phyloP scores from a whole-genome alignment of 2,329 filamentous ascomycete genomes.

The Microthyrium microscopicum region DNA sequence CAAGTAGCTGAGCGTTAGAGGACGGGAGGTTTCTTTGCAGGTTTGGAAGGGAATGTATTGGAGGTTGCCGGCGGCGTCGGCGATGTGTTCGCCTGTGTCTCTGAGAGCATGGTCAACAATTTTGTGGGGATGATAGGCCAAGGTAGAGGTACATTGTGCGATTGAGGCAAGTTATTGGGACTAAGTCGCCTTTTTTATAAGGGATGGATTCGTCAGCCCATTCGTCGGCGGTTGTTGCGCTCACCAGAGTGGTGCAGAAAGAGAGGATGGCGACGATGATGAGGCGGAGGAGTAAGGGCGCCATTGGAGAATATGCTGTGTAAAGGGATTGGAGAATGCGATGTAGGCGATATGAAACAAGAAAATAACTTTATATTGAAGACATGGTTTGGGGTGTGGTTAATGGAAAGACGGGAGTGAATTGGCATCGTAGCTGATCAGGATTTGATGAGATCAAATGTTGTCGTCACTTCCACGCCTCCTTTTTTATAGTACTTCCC shows the following conservation, averaged over 20 bases:
- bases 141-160: constrained; percentile 27
- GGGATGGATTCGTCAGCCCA: neutral
- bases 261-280: neutral
- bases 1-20: constrained; percentile 39
- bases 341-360: neutral
- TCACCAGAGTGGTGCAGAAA: neutral
- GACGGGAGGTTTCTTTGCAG: constrained; percentile 73
- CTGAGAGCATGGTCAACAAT: constrained; percentile 27
- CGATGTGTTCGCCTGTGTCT: constrained; percentile 79
- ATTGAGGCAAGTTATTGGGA: constrained; percentile 36
- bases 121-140: neutral
- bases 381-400: too few species aligned
- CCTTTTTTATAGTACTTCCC: too few species aligned
- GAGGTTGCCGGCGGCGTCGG: constrained; percentile 62
- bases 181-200: constrained; percentile 14
- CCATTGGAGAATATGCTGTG: too few species aligned
- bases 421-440: too few species aligned
- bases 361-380: neutral
- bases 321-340: neutral
- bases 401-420: too few species aligned
- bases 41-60: constrained; percentile 82
- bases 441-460: too few species aligned
- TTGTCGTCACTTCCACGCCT: too few species aligned
- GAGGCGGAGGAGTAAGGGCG: neutral
- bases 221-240: neutral